phyloP scores from a whole-genome alignment of 2,329 filamentous ascomycete species.

The Cordyceps sp. region DNA sequence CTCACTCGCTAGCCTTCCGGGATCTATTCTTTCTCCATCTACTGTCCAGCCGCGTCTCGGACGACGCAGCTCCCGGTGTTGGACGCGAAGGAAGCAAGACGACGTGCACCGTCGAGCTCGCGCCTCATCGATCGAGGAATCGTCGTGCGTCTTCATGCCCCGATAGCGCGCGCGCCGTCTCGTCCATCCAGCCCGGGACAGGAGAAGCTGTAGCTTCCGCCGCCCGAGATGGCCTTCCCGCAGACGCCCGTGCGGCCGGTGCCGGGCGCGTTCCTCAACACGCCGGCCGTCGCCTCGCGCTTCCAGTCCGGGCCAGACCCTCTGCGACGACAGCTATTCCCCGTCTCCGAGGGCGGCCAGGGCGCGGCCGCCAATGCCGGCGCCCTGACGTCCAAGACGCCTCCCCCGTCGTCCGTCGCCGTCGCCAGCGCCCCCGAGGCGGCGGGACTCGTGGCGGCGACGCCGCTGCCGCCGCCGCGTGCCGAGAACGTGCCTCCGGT shows the following conservation, averaged over 20 bases:
- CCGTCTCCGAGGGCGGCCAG: slow-evolving; percentile 11
- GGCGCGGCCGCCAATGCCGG: slow-evolving; percentile 3
- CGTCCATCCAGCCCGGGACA: no score
- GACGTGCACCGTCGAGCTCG: no score
- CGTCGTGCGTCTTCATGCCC: no score
- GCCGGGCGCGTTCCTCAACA: slow-evolving; percentile 62
- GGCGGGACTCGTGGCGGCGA: slow-evolving; percentile 13
- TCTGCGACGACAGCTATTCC: slow-evolving; percentile 35
- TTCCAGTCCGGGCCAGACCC: slow-evolving; percentile 26
- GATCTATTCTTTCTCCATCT: no score
- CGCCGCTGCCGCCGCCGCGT: slow-evolving; percentile 25
- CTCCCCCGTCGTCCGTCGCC: slow-evolving; percentile 9
- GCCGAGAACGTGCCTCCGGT: slow-evolving; percentile 44
- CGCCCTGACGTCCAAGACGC: slow-evolving; percentile 2
- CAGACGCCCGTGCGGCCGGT: slow-evolving; percentile 55
- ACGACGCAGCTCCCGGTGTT: no score
- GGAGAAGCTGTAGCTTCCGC: no score
- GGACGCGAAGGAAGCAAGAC: no score
- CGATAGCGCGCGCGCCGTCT: no score
- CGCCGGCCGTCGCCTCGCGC: slow-evolving; percentile 44
- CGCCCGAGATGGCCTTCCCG: slow-evolving; percentile 37
- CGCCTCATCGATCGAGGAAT: no score
- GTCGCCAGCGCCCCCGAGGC: slow-evolving; percentile 6
- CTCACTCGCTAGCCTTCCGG: no score
- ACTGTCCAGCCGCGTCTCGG: no score